Evolutionary conservation across 2,329 filamentous ascomycete genomes (phyloP).

Genomic region (Fusarium armeniacum): DNA sequence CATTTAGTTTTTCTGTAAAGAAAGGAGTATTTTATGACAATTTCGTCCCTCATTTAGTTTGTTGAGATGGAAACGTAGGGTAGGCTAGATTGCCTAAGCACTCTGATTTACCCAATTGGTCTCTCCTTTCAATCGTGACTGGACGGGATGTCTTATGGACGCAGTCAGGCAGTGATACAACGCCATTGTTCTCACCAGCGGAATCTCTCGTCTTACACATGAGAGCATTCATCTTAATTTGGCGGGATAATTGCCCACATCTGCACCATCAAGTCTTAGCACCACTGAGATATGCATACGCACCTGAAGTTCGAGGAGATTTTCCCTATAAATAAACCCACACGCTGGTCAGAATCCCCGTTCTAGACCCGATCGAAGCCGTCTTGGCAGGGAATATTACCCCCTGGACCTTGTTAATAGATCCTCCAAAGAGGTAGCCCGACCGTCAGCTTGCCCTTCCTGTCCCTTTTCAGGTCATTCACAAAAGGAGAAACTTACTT

Average conservation of each 20-base stretch:
- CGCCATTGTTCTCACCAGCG: background rate
- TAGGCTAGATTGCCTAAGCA: background rate
- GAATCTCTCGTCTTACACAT: background rate
- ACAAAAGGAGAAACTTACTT: conserved; percentile 12
- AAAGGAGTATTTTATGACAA: background rate
- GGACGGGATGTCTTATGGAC: conserved; percentile 3
- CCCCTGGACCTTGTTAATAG: conserved; percentile 11
- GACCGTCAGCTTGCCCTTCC: conserved; percentile 23
- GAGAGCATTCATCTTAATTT: background rate
- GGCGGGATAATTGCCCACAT: conserved; percentile 21
- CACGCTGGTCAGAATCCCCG: conserved; percentile 17
- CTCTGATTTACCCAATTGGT: conserved; percentile 8
- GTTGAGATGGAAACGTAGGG: conserved; percentile 1
- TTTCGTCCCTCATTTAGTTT: background rate
- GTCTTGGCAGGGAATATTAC: conserved; percentile 18
- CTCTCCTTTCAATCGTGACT: conserved; percentile 2
- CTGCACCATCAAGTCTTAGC: conserved; percentile 9
- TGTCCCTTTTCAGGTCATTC: background rate
- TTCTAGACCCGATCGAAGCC: conserved; percentile 35
- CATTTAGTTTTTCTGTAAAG: background rate
- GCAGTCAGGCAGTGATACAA: background rate
- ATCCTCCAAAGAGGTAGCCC: conserved; percentile 13
- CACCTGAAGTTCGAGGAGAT: conserved; percentile 8
- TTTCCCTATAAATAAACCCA: conserved; percentile 21
- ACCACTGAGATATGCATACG: background rate